Evolutionary conservation across 371 early-diverging fungal genomes (phyloP), one percentile per base, ranked within the genome.

Genomic region (Apophysomyces ossiformis): DNA sequence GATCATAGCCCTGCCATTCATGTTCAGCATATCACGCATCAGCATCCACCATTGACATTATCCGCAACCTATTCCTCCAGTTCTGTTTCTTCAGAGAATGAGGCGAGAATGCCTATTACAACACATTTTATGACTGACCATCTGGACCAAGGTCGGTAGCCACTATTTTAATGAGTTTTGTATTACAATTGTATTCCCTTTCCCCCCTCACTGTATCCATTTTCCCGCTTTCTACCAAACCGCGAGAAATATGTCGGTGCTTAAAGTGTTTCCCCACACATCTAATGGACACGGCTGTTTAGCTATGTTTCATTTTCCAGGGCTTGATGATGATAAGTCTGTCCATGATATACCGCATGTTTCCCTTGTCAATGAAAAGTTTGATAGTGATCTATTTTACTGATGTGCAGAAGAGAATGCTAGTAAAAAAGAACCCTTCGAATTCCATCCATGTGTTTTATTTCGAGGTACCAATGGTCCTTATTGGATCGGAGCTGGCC

Each of bases 1-100:
- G 2, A 59, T 15, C 18, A 44, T 61, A 61, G 61, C 43, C 36
- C 61, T 4, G 41, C 41, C 36, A 44, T 61, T 35, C 46, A 44
- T 26, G 32, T 45, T 18, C 43, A 46, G 32, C 61, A 46, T 36
- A 61, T 50, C 9, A 50, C 54, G 21, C 54, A 21, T 21, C 54
- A 50, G 21, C 21, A 50, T 50, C 21, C 16, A n/a, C 8, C 7
- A 8, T 50, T 21, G n/a, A 50, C 54, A 21, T 50, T 50, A 21
- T 9, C 54, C 8, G 5, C 9, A 18, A 7, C 18, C 2, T 21
- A 21, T 4, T 18, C 21, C 11, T 18, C 54, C 16, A 11, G 1
- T 13, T 13, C 8, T 11, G 13, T 41, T 41, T 41, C 41, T 41
- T 3, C 5, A 41, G 13, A 11, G 1, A 13, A 5, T 4, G 41